Evolutionary conservation across 2,329 filamentous ascomycete genomes (phyloP).

Genomic region (Camptophora hylomeconis): DNA sequence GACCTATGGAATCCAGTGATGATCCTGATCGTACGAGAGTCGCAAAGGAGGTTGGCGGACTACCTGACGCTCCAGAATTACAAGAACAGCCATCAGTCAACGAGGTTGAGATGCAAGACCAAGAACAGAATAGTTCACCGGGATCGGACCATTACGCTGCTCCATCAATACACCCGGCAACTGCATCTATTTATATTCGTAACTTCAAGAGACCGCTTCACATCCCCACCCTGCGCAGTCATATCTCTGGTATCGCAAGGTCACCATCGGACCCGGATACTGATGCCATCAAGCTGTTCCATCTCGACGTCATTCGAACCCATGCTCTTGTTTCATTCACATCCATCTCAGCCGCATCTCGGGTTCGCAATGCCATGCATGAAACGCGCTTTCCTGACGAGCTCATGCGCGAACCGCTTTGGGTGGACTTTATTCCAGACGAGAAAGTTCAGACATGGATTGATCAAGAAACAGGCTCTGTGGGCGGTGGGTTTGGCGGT

Average conservation of each 20-base stretch:
- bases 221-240: slow-evolving; percentile 49
- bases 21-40: too few species aligned
- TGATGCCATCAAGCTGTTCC: slow-evolving; percentile 53
- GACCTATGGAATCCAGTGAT: too few species aligned
- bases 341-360: slow-evolving; percentile 55
- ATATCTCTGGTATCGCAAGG: slow-evolving; percentile 58
- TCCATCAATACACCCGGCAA: slow-evolving; percentile 58
- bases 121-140: slow-evolving; percentile 17
- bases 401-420: slow-evolving; percentile 67
- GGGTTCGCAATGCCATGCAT: slow-evolving; percentile 66
- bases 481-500: slow-evolving; percentile 16
- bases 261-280: slow-evolving; percentile 38
- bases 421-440: slow-evolving; percentile 79
- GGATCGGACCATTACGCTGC: slow-evolving; percentile 26
- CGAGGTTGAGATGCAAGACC: too few species aligned
- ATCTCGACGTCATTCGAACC: slow-evolving; percentile 72
- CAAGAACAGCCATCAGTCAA: too few species aligned
- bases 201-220: slow-evolving; percentile 82
- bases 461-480: slow-evolving; percentile 45
- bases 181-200: slow-evolving; percentile 72
- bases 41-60: too few species aligned
- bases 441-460: slow-evolving; percentile 65
- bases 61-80: too few species aligned
- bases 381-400: slow-evolving; percentile 76
- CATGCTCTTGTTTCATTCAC: slow-evolving; percentile 73